These are phyloP conservation scores for Yamagishiella unicocca DNA, from an alignment of 139 green algal species.

Conservation along the genomic window DNA sequence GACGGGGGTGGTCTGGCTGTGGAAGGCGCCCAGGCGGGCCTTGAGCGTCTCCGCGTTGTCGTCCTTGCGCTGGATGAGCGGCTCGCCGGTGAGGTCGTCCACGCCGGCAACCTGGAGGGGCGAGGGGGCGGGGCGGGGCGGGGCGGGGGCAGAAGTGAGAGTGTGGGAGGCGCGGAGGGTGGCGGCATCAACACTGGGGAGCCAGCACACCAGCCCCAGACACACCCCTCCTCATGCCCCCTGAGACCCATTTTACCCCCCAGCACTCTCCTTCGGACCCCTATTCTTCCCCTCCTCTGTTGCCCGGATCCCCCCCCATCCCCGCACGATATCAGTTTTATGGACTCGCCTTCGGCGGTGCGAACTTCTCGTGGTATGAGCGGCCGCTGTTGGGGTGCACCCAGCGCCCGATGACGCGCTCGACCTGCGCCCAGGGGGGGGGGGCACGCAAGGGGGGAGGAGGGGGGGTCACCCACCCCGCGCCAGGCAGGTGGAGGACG, in stretches of 20 bases:
- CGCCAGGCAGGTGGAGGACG: too few species aligned
- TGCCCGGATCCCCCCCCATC: too few species aligned
- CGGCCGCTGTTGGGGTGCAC: conserved; percentile 93
- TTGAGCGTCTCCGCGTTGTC: conserved; percentile 98
- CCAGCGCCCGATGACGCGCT: conserved; percentile 92
- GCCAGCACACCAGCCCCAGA: too few species aligned
- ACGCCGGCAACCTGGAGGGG: conserved; percentile 53
- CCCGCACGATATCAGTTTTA: too few species aligned
- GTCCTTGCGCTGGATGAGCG: conserved; percentile 96
- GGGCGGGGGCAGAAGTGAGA: background rate
- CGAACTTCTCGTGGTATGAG: conserved; percentile 97
- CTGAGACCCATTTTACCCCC: too few species aligned
- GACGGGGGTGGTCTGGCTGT: conserved; percentile 91
- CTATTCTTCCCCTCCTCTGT: too few species aligned
- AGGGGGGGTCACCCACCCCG: too few species aligned
- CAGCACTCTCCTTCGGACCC: too few species aligned
- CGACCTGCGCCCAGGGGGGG: conserved; percentile 72
- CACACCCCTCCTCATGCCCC: too few species aligned
- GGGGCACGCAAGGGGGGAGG: background rate
- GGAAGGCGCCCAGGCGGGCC: conserved; percentile 90
- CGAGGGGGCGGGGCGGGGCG: background rate
- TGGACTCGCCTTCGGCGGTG: conserved; percentile 87
- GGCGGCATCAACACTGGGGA: too few species aligned
- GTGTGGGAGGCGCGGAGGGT: background rate
- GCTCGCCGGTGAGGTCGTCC: conserved; percentile 89